Percentiles rank a stretch among this genome's conserved stretches.
phyloP scores from a whole-genome alignment of 2,329 filamentous ascomycete genomes.

The Aaosphaeria pasadenensis region DNA sequence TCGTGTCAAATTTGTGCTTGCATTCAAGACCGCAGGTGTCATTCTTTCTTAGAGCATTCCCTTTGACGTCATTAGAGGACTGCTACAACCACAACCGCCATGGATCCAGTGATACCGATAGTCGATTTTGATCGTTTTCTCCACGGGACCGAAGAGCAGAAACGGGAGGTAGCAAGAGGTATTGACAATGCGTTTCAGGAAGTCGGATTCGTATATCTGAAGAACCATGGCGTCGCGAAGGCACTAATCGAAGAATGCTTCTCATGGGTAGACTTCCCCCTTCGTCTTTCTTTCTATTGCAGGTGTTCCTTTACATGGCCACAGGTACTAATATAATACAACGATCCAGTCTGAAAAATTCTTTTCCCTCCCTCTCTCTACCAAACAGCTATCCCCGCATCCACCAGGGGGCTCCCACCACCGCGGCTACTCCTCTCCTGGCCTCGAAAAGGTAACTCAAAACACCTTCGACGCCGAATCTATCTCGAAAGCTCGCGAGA shows the following conservation, averaged over 20 bases:
- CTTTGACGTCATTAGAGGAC: too few relatives aligned
- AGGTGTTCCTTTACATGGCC: neutral
- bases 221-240: conserved; percentile 35
- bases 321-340: neutral
- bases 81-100: too few relatives aligned
- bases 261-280: conserved; percentile 11
- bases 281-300: neutral
- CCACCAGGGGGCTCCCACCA: conserved; percentile 38
- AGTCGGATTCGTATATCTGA: conserved; percentile 43
- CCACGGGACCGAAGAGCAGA: conserved; percentile 11
- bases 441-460: conserved; percentile 36
- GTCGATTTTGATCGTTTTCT: conserved; percentile 26
- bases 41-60: too few relatives aligned
- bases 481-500: neutral
- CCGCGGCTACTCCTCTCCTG: conserved; percentile 38
- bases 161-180: conserved; percentile 20
- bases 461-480: conserved; percentile 17
- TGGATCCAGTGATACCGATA: conserved; percentile 15
- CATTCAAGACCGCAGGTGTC: too few relatives aligned
- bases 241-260: conserved; percentile 28
- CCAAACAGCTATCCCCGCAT: conserved; percentile 40
- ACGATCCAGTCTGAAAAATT: conserved; percentile 27
- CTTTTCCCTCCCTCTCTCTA: conserved; percentile 33
- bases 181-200: conserved; percentile 38
- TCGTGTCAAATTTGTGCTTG: too few relatives aligned